phyloP scores from a whole-genome alignment of 2,329 filamentous ascomycete genomes.

The Coniella lustricola region DNA sequence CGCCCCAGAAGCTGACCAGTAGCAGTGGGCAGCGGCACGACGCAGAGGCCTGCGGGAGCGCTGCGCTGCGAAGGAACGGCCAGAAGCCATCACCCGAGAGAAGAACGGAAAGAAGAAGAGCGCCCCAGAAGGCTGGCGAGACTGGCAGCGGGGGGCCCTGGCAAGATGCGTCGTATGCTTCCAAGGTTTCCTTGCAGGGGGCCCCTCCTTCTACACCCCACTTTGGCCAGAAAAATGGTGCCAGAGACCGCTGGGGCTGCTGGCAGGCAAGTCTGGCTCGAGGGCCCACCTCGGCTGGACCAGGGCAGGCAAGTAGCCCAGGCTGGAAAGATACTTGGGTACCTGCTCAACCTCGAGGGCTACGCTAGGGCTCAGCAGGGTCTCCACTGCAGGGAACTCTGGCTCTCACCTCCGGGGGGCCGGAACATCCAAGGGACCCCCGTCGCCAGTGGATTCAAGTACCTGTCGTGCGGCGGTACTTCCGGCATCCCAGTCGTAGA shows the following conservation, averaged over 20 bases:
- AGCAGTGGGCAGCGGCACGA: not conserved
- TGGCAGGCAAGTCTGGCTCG: too few species aligned
- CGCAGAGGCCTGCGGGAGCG: too few species aligned
- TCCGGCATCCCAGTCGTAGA: conserved; percentile 14
- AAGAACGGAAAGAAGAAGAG: too few species aligned
- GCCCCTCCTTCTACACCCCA: too few species aligned
- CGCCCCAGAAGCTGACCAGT: conserved; percentile 4
- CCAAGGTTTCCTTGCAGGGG: not conserved
- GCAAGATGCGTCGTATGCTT: conserved; percentile 16
- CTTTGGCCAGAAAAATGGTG: not conserved
- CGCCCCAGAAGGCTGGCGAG: conserved; percentile 7
- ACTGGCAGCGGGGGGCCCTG: not conserved
- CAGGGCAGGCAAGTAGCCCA: too few species aligned
- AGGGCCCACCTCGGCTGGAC: too few species aligned
- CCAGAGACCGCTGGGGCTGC: too few species aligned
- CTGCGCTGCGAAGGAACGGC: too few species aligned
- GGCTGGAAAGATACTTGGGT: too few species aligned
- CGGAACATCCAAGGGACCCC: conserved; percentile 15
- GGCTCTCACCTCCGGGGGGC: conserved; percentile 15
- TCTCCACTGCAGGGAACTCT: conserved; percentile 12
- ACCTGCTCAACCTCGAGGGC: too few species aligned
- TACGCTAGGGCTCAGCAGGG: too few species aligned
- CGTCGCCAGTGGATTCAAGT: conserved; percentile 14
- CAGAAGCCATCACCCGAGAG: conserved; percentile 3
- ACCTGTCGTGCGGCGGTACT: conserved; percentile 18